Percentiles rank a stretch among this genome's conserved stretches.
Conservation (phyloP, 2,329 filamentous ascomycete genomes). For the Arthrocladium fulminans region DNA sequence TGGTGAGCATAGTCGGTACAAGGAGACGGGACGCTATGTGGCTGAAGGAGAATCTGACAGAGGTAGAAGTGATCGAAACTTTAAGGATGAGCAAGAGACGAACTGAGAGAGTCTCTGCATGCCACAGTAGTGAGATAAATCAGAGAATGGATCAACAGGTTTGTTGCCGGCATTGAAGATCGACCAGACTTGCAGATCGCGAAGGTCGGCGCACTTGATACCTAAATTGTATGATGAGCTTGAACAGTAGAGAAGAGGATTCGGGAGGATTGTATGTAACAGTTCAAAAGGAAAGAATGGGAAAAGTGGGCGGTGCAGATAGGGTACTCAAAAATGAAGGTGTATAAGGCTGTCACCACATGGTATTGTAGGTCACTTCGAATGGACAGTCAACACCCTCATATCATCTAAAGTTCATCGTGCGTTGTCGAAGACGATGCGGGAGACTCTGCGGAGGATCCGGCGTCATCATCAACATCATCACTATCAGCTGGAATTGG, state of each 20-base stretch:
- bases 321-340: not conserved
- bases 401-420: slow-evolving; percentile 17
- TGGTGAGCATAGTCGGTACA: not conserved
- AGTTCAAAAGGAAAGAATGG: too few relatives aligned
- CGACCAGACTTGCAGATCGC: too few relatives aligned
- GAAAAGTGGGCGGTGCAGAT: too few relatives aligned
- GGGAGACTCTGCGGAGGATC: slow-evolving; percentile 6
- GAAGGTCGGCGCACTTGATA: too few relatives aligned
- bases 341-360: not conserved
- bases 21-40: not conserved
- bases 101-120: not conserved
- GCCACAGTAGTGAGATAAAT: not conserved
- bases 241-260: too few relatives aligned
- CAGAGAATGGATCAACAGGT: not conserved
- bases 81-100: not conserved
- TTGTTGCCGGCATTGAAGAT: not conserved
- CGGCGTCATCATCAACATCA: not conserved
- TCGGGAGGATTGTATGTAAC: too few relatives aligned
- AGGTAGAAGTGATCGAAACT: not conserved
- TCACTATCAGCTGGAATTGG: not conserved
- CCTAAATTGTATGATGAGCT: too few relatives aligned
- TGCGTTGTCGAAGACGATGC: slow-evolving; percentile 6
- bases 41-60: not conserved
- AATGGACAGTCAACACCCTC: not conserved
- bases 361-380: not conserved